Conservation (phyloP, 164 flowering plant species). For the Magnolia officinalis region DNA sequence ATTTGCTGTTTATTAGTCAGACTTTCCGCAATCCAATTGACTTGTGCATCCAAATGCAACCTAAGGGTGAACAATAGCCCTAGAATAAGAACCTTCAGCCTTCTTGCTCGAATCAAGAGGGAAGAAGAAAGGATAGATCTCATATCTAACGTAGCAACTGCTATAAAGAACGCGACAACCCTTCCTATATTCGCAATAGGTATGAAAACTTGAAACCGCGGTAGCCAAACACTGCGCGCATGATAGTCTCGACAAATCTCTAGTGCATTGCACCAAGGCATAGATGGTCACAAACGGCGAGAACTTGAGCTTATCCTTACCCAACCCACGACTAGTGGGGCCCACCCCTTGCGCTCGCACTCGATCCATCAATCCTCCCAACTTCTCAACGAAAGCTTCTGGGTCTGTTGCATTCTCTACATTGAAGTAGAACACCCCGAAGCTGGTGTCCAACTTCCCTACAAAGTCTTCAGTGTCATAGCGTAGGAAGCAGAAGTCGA, state of each 20-base stretch:
- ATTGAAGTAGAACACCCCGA: conserved; percentile 11
- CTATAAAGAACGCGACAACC: conserved; percentile 18
- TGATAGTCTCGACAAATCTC: conserved; percentile 5
- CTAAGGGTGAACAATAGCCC: conserved; percentile 1
- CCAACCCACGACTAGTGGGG: conserved; percentile 12
- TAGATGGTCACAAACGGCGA: conserved; percentile 13
- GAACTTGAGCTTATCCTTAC: conserved; percentile 6
- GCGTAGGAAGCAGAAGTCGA: conserved; percentile 19
- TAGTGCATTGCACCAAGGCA: conserved; percentile 16
- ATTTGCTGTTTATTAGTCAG: too few species aligned
- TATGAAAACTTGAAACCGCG: neutral
- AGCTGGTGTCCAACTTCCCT: conserved; percentile 13
- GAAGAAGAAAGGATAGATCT: conserved; percentile 23
- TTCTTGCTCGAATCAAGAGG: conserved; percentile 6
- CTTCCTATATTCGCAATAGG: neutral
- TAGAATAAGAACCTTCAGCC: neutral
- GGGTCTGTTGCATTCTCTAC: conserved; percentile 6
- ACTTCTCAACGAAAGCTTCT: neutral
- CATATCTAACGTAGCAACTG: conserved; percentile 17
- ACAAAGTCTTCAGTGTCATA: conserved; percentile 9
- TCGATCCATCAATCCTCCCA: conserved; percentile 7
- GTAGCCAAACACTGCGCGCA: conserved; percentile 15
- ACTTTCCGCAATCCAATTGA: too few species aligned
- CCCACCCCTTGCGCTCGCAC: conserved; percentile 3
- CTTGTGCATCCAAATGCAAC: neutral